Evolutionary conservation across 1,139 yeast species (phyloP), one percentile per base, ranked within the genome.

Genomic region (Lodderomyces pseudojiufengensis): DNA sequence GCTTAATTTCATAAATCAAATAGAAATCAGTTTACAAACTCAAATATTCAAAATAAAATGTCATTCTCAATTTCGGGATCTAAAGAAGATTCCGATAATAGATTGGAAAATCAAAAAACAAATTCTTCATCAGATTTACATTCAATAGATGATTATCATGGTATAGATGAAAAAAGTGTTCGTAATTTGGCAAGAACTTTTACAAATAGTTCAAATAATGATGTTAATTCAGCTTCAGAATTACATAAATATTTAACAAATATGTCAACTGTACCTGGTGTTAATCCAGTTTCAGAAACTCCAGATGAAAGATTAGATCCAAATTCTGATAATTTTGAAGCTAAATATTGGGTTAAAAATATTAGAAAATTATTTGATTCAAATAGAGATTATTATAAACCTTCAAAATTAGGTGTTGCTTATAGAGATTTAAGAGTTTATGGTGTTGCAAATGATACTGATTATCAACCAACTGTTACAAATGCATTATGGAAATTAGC

Each of bases 401-500:
- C 78, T 10, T 69, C 78, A 26, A 67, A 75, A 12, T 61, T 84
- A 40, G 95, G 95, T 9, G 66, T 87, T 26, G 73, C 83, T 3
- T 87, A 80, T 68, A 72, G 74, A 41, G 62, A 84, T 48, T 61
- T 87, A 46, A 61, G 84, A 38, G 94, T 90, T 2, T 74, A 70
- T 45, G 96, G 95, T 41, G 72, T 73, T 41, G 88, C 92, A 9
- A 68, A 83, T 4, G 94, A 83, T 51, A 74, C 88, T 3, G 92
- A 84, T 50, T 87, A 82, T 59, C 95, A 85, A 57, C 65, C 83
- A 16, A 85, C 88, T 2, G 80, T 84, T 9, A 51, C 70, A 15
- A 85, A 83, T 51, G 63, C 70, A 10, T 80, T 51, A 25, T 57
- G 43, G 42, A 62, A 59, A 38, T 35, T 43, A 6, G 40, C 47